Conservation (phyloP, 2,329 filamentous ascomycete genomes). For the Kalmusia sp. region DNA sequence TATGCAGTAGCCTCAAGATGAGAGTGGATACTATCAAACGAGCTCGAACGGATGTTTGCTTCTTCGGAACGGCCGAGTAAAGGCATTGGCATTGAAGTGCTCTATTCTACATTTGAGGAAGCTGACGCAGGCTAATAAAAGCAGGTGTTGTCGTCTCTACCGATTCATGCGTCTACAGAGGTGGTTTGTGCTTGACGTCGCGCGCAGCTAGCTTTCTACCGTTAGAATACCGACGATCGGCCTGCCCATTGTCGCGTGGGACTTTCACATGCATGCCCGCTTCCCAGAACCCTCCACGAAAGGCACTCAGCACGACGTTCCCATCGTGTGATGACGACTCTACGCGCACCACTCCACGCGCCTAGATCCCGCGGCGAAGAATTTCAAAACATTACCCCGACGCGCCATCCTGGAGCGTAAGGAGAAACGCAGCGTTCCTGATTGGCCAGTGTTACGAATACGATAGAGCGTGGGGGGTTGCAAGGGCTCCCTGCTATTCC, state of each 20-base stretch:
- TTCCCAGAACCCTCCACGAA: background rate
- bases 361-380: background rate
- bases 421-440: background rate
- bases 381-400: background rate
- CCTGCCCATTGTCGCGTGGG: conserved; percentile 5
- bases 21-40: too few species aligned
- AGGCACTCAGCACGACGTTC: background rate
- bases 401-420: background rate
- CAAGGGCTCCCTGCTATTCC: background rate
- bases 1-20: background rate
- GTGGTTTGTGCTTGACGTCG: conserved; percentile 1
- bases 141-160: background rate
- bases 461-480: conserved; percentile 11
- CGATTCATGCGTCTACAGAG: background rate
- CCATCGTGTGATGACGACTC: too few species aligned
- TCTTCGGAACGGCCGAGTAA: background rate
- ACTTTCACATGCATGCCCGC: conserved; percentile 14
- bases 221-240: conserved; percentile 2
- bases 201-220: background rate
- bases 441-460: background rate
- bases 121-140: background rate
- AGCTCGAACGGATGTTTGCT: background rate
- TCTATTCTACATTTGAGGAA: background rate
- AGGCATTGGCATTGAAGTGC: background rate
- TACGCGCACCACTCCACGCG: background rate